Evolutionary conservation across 805 yeast genomes (phyloP), one percentile per base, ranked within the genome.

Genomic region (Hanseniaspora lindneri): DNA sequence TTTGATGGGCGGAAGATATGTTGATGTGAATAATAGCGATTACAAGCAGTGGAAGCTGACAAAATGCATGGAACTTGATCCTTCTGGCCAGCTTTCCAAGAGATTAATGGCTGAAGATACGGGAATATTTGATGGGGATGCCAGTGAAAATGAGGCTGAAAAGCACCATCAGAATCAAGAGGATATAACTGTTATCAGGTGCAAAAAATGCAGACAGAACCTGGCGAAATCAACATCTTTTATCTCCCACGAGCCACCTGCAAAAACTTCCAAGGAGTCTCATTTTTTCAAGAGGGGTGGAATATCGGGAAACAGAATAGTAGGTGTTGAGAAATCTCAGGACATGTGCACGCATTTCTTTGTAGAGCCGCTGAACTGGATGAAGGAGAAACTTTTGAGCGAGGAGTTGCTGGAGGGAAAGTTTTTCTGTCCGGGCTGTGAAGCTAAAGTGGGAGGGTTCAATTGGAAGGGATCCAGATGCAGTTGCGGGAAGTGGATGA

Each of bases 401-500:
- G 72, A 74, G 55, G 84, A 84, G 30, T 82, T 78, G 44, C 57
- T 92, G 8, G 96, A 89, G 61, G 98, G 98, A 2, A 84, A 82
- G 58, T 77, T 92, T 39, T 62, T 66, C 10, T 92, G 98, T 62
- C 92, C 92, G 2, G 81, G 80, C 58, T 92, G 98, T 67, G 68
- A 69, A 4, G 70, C 83, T 14, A 92, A 89, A 65, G 76, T 92
- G 2, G 98, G 98, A 13, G 87, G 85, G 0, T 92, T 87, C 61
- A 77, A 80, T 53, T 92, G 98, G 98, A 83, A 80, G 58, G 98
- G 98, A 0, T 77, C 89, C 1, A 69, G 94, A 56, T 92, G 98
- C 63, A 77, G 92, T 51, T 92, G 98, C 63, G 96, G 96, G 2
- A 77, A 76, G 56, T 92, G 98, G 98, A 80, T 89, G 71, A 74